Evolutionary conservation across 1,139 yeast genomes (phyloP).

Genomic region (Yamadazyma diddensiae): DNA sequence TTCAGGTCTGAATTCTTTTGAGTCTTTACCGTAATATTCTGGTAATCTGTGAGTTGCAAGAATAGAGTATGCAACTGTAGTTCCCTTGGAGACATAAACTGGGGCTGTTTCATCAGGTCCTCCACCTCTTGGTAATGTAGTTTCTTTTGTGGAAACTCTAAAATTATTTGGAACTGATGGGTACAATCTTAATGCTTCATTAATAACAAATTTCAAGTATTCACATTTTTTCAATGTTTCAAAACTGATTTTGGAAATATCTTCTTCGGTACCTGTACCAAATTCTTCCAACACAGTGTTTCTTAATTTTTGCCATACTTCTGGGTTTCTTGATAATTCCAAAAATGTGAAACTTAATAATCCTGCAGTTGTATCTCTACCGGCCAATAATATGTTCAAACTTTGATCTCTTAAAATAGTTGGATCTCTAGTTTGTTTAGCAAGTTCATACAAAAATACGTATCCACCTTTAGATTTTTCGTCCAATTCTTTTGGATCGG

Average conservation of each 20-base stretch:
- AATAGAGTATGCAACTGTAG: conserved; percentile 39
- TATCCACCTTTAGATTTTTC: conserved; percentile 35
- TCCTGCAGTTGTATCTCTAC: conserved; percentile 49
- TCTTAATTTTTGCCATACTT: conserved; percentile 31
- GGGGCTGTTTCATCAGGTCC: conserved; percentile 43
- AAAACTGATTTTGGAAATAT: conserved; percentile 33
- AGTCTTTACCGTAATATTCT: conserved; percentile 44
- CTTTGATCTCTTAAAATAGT: conserved; percentile 41
- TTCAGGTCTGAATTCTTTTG: conserved; percentile 43
- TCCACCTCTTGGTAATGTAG: conserved; percentile 53
- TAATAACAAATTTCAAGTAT: conserved; percentile 44
- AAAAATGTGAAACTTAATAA: conserved; percentile 39
- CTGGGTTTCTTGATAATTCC: conserved; percentile 42
- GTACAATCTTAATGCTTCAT: conserved; percentile 49
- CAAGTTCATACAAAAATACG: conserved; percentile 44
- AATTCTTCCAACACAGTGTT: conserved; percentile 29
- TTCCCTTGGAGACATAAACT: conserved; percentile 40
- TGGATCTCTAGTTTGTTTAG: conserved; percentile 43
- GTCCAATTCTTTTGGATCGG: conserved; percentile 31
- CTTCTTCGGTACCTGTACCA: conserved; percentile 33
- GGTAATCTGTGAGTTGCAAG: conserved; percentile 42
- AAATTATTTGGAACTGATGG: conserved; percentile 53
- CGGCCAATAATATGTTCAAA: conserved; percentile 44
- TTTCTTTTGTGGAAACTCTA: conserved; percentile 41
- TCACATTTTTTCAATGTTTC: conserved; percentile 49